These are phyloP conservation scores for Setomelanomma holmii DNA, from an alignment of 2,329 filamentous ascomycete species.

Conservation along the genomic window DNA sequence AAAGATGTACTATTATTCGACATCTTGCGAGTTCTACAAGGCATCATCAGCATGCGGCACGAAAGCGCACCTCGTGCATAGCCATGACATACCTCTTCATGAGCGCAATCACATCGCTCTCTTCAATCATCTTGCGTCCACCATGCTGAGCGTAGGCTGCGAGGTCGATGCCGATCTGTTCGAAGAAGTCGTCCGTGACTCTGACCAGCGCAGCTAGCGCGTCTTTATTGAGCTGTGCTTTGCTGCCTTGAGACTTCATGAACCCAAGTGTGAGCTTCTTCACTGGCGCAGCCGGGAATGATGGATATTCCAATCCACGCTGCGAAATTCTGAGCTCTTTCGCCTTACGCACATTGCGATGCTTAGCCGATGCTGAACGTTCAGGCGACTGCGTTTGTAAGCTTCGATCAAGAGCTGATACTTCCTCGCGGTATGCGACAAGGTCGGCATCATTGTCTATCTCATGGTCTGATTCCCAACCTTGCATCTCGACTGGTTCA, in stretches of 20 bases:
- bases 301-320: slow-evolving; percentile 77
- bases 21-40: slow-evolving; percentile 64
- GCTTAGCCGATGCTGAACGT: slow-evolving; percentile 17
- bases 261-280: slow-evolving; percentile 76
- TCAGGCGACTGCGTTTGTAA: slow-evolving; percentile 38
- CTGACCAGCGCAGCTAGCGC: slow-evolving; percentile 77
- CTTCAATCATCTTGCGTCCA: slow-evolving; percentile 83
- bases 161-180: slow-evolving; percentile 82
- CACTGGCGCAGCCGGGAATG: slow-evolving; percentile 74
- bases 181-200: slow-evolving; percentile 90
- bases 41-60: slow-evolving; percentile 8
- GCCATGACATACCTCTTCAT: slow-evolving; percentile 75
- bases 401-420: slow-evolving; percentile 44
- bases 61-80: slow-evolving; percentile 21
- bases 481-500: slow-evolving; percentile 24
- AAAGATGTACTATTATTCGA: slow-evolving; percentile 77
- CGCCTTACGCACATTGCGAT: slow-evolving; percentile 35
- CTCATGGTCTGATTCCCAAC: slow-evolving; percentile 41
- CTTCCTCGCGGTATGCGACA: slow-evolving; percentile 44
- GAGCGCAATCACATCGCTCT: slow-evolving; percentile 80
- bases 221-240: slow-evolving; percentile 74
- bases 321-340: slow-evolving; percentile 68
- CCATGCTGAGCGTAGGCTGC: slow-evolving; percentile 82
- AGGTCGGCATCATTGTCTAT: slow-evolving; percentile 37
- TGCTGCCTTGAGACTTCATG: slow-evolving; percentile 70